Evolutionary conservation across 306 rosid genomes (phyloP), one percentile per base, ranked within the genome.

Genomic region (Quercus wislizeni): DNA sequence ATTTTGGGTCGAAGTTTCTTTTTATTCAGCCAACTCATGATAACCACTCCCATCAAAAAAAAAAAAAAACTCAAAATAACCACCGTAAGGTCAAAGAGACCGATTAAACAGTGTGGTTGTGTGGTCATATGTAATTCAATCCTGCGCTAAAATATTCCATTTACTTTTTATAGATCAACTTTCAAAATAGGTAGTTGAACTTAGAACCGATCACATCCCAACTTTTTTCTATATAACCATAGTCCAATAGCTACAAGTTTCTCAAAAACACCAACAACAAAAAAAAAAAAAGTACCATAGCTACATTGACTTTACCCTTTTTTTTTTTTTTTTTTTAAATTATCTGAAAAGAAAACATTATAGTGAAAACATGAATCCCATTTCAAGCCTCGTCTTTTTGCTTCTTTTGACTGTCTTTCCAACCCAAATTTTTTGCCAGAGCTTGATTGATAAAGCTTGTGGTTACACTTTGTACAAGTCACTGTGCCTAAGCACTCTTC

Each of bases 361-460:
- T 38, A 38, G 43, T 38, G 43, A 38, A 38, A 58, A 33, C 51
- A 67, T 67, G 71, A 67, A 31, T 7, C 14, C 71, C 51, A 67
- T 67, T 67, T 31, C 25, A 67, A 67, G 35, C 49, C 49, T 67
- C 3, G 62, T 23, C 46, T 1, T 23, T 43, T 7, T 75, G 70
- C 20, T 75, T 3, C 41, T 61, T 38, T 7, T 62, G 1, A 23
- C 17, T 52, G 28, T 41, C 18, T 75, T 30, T 20, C 58, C 12
- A 21, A 2, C 5, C 38, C 41, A 46, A 21, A 41, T 41, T 27
- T 43, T 7, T 23, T 56, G 58, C 13, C 14, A 19, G 3, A 20
- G 14, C 15, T 58, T 75, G 62, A 75, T 80, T 54, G 6, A 23
- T 1, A 2, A 58, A 57, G 64, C 79, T 6, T 80, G 84, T 51